Base-by-base conservation (phyloP, 2,329 filamentous ascomycete species). In the Hirsutella thompsonii region DNA sequence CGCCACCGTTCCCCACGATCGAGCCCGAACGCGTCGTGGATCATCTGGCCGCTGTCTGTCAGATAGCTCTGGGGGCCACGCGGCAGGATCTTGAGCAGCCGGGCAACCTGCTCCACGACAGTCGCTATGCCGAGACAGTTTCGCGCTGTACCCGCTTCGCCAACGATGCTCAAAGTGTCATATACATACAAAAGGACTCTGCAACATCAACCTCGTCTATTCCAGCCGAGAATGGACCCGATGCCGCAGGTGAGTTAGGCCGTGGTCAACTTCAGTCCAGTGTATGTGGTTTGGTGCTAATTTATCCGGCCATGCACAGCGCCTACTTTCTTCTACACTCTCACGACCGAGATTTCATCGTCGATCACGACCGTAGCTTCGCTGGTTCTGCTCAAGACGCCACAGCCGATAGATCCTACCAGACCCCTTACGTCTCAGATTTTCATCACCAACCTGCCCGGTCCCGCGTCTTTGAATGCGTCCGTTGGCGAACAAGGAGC, bases 181-280 rank as follows among this genome's bases (percentile, higher is more conserved):
- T 98, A 47, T 96, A 96, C 63, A 81, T 95, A 47, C 83, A 92
- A 58, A 94, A 95, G 64, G 86, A 90, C 56, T 58, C 81, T 48
- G 64, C 74, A 40, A 18, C 33, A 8, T 20, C 39, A 2, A 8
- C 37, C 28, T 67, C 71, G 47, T 68, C 69, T 11, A 68, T 73
- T 38, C 60, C 71, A 42, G 55, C 67, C 33, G 65, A 72, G 42
- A 70, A 76, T 47, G 72, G 66, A 36, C 52, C 61, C 14, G 62
- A 66, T 42, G 60, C 63, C 45, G 51, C 62, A 50, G 57, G 69
- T 74, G 57, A 48, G 69, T 50, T 16, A 26, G n/a, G n/a, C n/a
- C n/a, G n/a, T n/a, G 6, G 13, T 34, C 18, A 26, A 33, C 6
- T 32, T 11, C 16, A 32, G 8, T 32, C 20, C 3, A 10, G 13